phyloP scores from a whole-genome alignment of 331 rosid genomes.

The Malus hybrid region DNA sequence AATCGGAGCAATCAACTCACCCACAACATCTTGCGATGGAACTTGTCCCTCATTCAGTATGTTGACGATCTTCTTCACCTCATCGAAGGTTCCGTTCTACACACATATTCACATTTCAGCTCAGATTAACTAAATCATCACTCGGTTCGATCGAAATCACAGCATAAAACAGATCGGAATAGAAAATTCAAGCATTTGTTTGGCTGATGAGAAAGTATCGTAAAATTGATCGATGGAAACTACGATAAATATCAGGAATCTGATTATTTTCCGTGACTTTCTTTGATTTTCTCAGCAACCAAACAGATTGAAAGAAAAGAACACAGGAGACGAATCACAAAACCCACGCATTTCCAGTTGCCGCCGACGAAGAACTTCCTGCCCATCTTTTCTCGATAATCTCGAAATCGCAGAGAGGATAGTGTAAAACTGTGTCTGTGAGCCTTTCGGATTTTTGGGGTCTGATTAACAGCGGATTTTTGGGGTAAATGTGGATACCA shows the following conservation, averaged over 20 bases:
- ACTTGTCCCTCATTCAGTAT: conserved; percentile 68
- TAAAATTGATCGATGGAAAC: neutral
- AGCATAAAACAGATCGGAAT: neutral
- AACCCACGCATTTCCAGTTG: conserved; percentile 62
- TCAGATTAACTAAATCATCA: neutral
- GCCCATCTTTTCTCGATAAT: conserved; percentile 25
- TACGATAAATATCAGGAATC: neutral
- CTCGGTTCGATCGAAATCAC: neutral
- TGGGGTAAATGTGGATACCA: neutral
- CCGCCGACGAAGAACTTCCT: conserved; percentile 62
- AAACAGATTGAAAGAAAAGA: neutral
- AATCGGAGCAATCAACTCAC: conserved; percentile 31
- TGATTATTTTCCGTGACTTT: neutral
- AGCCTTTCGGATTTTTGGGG: neutral
- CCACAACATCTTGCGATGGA: conserved; percentile 79
- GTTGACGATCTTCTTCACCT: conserved; percentile 86
- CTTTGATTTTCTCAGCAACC: neutral
- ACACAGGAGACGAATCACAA: neutral
- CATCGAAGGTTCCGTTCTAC: conserved; percentile 83
- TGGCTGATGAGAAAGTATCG: neutral
- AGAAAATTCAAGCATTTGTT: neutral
- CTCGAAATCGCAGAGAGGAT: neutral
- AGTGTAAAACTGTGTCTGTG: neutral
- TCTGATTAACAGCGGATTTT: neutral
- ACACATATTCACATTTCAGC: neutral